Evolutionary conservation across 75 land plant genomes (phyloP).

Genomic region (Sequoia sempervirens): DNA sequence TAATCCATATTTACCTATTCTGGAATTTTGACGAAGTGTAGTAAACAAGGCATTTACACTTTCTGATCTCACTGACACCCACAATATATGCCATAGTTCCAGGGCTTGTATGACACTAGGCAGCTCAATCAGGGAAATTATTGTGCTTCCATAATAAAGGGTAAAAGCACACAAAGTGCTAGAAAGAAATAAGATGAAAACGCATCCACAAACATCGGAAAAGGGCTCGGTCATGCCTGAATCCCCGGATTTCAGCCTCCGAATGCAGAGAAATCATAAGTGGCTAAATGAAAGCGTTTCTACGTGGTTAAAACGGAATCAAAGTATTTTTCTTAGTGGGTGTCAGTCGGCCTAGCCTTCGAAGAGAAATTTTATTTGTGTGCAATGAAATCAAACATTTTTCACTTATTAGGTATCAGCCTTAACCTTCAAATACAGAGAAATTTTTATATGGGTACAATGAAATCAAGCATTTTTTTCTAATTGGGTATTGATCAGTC

Average conservation of each 20-base stretch:
- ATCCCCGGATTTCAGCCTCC: background rate
- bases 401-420: background rate
- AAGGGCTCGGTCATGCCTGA: background rate
- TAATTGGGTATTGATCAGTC: background rate
- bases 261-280: background rate
- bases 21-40: background rate
- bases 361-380: background rate
- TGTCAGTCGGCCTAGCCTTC: background rate
- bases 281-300: background rate
- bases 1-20: constrained; percentile 1
- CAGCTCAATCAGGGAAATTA: background rate
- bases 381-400: background rate
- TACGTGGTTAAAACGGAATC: background rate
- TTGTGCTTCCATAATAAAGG: background rate
- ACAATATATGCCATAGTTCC: background rate
- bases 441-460: background rate
- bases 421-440: background rate
- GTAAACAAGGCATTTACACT: background rate
- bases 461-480: background rate
- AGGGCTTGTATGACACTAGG: background rate
- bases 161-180: background rate
- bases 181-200: background rate
- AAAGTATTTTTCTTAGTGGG: background rate
- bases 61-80: background rate
- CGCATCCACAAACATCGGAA: background rate